Conservation (phyloP, 1,284 basidiomycete genomes). For the Boletus calvinii region DNA sequence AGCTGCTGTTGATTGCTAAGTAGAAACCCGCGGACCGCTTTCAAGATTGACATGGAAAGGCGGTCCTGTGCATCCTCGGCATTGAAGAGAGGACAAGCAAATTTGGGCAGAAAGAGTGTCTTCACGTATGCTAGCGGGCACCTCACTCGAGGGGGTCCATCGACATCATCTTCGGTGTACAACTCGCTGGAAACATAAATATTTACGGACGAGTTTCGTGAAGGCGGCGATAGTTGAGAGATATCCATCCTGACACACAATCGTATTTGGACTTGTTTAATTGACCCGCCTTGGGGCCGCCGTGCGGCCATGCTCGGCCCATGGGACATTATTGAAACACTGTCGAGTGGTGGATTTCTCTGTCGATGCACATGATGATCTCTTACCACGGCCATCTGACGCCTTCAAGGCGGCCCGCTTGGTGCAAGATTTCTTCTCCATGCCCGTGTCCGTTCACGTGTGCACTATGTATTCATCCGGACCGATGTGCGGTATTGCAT, state of each 20-base stretch:
- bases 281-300: neutral
- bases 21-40: too few relatives aligned
- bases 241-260: too few relatives aligned
- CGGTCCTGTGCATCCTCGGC: too few relatives aligned
- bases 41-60: too few relatives aligned
- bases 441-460: neutral
- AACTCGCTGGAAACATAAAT: neutral
- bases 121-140: too few relatives aligned
- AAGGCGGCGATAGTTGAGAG: constrained; percentile 25
- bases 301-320: neutral
- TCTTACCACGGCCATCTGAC: neutral
- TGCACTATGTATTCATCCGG: neutral
- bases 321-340: too few relatives aligned
- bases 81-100: too few relatives aligned
- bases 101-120: too few relatives aligned
- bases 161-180: too few relatives aligned
- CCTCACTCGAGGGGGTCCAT: too few relatives aligned
- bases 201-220: constrained; percentile 55
- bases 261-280: constrained; percentile 28
- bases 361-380: neutral
- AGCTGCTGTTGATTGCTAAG: too few relatives aligned
- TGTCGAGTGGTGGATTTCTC: neutral
- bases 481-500: neutral
- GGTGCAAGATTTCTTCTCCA: too few relatives aligned
- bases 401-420: neutral